Percentiles rank a stretch among this genome's conserved stretches.
Evolutionary conservation across 495 filamentous ascomycete species (phyloP).

Genomic region (Lophium mytilinum): DNA sequence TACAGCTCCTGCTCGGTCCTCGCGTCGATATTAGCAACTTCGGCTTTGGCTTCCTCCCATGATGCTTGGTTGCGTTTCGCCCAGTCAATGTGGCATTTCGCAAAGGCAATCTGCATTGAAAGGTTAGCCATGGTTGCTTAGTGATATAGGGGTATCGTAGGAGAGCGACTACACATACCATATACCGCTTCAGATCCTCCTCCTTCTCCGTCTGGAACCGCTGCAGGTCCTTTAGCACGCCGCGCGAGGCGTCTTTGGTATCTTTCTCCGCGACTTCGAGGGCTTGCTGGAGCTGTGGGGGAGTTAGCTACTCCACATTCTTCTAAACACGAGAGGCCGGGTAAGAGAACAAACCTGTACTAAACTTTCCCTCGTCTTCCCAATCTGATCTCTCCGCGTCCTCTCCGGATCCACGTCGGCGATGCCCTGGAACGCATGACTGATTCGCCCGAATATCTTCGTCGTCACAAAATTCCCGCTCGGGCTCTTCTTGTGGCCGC

Average conservation of each 20-base stretch:
- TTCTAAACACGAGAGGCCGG: too few species aligned
- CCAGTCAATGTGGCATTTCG: slow-evolving; percentile 93
- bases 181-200: slow-evolving; percentile 84
- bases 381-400: slow-evolving; percentile 85
- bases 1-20: background rate
- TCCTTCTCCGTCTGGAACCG: slow-evolving; percentile 93
- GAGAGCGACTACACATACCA: slow-evolving; percentile 58
- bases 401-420: slow-evolving; percentile 92
- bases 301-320: too few species aligned
- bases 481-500: slow-evolving; percentile 57
- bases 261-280: slow-evolving; percentile 78
- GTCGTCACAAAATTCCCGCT: slow-evolving; percentile 79
- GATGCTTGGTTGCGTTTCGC: slow-evolving; percentile 94
- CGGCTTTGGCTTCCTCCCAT: slow-evolving; percentile 91
- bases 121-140: slow-evolving; percentile 6
- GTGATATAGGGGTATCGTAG: background rate
- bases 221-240: slow-evolving; percentile 79
- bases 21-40: slow-evolving; percentile 75
- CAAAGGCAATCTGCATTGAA: slow-evolving; percentile 71
- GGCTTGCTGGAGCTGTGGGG: slow-evolving; percentile 72
- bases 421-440: slow-evolving; percentile 90
- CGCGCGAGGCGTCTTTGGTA: slow-evolving; percentile 80
- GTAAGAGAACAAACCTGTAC: slow-evolving; percentile 46
- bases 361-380: slow-evolving; percentile 77
- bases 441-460: slow-evolving; percentile 91